These are phyloP conservation scores for Hortaea sp. DNA, from an alignment of 2,329 filamentous ascomycete genomes.

Conservation along the genomic window DNA sequence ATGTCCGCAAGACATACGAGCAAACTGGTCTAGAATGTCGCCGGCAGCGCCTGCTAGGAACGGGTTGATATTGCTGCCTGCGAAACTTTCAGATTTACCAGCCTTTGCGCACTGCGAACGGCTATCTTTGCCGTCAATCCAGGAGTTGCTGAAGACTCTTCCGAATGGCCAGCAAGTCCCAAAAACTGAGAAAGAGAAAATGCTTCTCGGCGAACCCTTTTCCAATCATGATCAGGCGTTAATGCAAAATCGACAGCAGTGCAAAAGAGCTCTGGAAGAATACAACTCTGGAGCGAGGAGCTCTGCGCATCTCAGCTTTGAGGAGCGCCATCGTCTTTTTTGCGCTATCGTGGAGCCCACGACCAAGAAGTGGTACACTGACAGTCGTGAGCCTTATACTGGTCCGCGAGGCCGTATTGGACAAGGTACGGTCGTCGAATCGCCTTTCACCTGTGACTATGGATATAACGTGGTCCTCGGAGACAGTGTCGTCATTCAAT, in stretches of 20 bases:
- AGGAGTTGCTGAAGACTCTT: conserved; percentile 5
- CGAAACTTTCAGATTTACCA: conserved; percentile 22
- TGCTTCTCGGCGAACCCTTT: conserved; percentile 72
- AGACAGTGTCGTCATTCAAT: conserved; percentile 71
- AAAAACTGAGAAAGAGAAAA: conserved; percentile 69
- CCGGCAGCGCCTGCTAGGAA: conserved; percentile 5
- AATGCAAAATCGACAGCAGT: conserved; percentile 73
- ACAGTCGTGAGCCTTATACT: conserved; percentile 1
- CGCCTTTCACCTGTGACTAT: conserved; percentile 87
- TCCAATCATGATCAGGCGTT: conserved; percentile 64
- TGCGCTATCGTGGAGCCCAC: conserved; percentile 59
- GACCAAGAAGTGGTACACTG: conserved; percentile 35
- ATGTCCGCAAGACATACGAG: neutral
- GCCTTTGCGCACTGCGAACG: conserved; percentile 39
- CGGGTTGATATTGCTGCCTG: conserved; percentile 11
- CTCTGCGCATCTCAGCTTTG: conserved; percentile 44
- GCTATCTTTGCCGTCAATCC: conserved; percentile 21
- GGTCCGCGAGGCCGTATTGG: conserved; percentile 51
- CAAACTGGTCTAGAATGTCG: conserved; percentile 1
- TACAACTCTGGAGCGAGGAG: conserved; percentile 59
- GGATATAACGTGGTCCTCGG: conserved; percentile 90
- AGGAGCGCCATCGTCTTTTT: conserved; percentile 61
- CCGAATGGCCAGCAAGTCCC: neutral
- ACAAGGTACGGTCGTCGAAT: conserved; percentile 68
- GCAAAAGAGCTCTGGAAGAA: conserved; percentile 67